Percentiles rank a stretch among this genome's conserved stretches.
These are phyloP conservation scores for Arachis hypogaea DNA, from an alignment of 306 rosid species.

Conservation along the genomic window DNA sequence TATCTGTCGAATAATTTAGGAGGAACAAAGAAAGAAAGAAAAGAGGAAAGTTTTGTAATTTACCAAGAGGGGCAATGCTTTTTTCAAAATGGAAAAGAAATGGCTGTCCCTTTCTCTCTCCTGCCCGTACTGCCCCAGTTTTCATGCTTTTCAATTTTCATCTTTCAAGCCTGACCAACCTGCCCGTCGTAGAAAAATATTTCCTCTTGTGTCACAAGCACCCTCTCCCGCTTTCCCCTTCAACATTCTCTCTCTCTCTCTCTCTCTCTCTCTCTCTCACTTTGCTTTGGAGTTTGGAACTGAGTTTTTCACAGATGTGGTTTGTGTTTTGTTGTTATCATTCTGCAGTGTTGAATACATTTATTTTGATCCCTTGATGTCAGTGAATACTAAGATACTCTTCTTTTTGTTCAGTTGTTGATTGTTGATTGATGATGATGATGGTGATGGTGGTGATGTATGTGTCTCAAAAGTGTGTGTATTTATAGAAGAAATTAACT, in stretches of 20 bases:
- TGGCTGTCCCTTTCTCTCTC: slow-evolving; percentile 44
- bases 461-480: slow-evolving; percentile 35
- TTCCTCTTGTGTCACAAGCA: slow-evolving; percentile 42
- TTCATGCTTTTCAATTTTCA: slow-evolving; percentile 36
- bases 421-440: background rate
- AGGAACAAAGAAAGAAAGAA: background rate
- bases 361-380: slow-evolving; percentile 20
- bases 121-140: slow-evolving; percentile 41
- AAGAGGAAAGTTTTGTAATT: slow-evolving; percentile 36
- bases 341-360: slow-evolving; percentile 22
- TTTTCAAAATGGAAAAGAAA: slow-evolving; percentile 38
- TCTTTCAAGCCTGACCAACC: slow-evolving; percentile 45
- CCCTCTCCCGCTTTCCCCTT: slow-evolving; percentile 47
- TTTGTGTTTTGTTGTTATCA: slow-evolving; percentile 8
- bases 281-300: slow-evolving; percentile 40
- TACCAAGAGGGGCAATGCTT: slow-evolving; percentile 32
- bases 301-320: slow-evolving; percentile 25
- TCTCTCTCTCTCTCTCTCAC: slow-evolving; percentile 16
- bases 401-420: slow-evolving; percentile 10
- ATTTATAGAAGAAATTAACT: background rate
- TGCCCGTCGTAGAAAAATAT: slow-evolving; percentile 48
- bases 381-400: slow-evolving; percentile 6
- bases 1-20: slow-evolving; percentile 37
- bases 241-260: slow-evolving; percentile 38
- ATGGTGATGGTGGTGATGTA: background rate